Evolutionary conservation across 148 eudicot species (phyloP), one percentile per base, ranked within the genome.

Genomic region (Rhododendron williamsianum): DNA sequence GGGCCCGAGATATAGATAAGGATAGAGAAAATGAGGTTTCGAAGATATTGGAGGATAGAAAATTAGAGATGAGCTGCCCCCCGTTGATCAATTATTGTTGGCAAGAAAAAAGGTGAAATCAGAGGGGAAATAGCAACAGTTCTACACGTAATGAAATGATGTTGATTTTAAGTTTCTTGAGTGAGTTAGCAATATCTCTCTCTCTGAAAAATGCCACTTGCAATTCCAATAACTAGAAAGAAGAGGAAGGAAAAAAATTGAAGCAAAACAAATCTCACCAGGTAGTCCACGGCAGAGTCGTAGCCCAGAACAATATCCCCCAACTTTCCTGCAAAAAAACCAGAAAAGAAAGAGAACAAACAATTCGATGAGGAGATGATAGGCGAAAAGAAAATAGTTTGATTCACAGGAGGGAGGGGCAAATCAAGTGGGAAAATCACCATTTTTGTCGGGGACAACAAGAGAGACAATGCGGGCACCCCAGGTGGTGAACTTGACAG

Each of bases 241-340:
- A 30, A 83, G 38, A 48, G 13, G 19, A 30, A 10, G 13, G 7
- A n/a, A 33, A 35, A 23, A 4, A 1, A 23, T 27, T 23, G 27
- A 38, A 71, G n/a, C 46, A 81, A 36, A 79, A 56, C 51, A 21
- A 51, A 41, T 41, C 86, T 69, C 87, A 94, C 96, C 96, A 85
- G 79, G 84, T 92, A 94, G 6, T 94, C 93, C 49, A 90, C 77
- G 36, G 82, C 78, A 9, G 91, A 82, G 74, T 89, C 93, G 81
- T 92, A 91, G 6, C 98, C 98, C 60, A 95, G 98, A 88, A 92
- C 91, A 84, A 93, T 86, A 89, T 95, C 96, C 27, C 54, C 90
- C 82, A 90, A 76, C 85, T 93, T 91, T 78, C 98, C 98, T 94
- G 87, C 33, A 80, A 89, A 86, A 27, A 72, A 10, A 9, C 52